Evolutionary conservation across 108 stramenopile species (phyloP).

Genomic region (Hondaea fermentalgiana): DNA sequence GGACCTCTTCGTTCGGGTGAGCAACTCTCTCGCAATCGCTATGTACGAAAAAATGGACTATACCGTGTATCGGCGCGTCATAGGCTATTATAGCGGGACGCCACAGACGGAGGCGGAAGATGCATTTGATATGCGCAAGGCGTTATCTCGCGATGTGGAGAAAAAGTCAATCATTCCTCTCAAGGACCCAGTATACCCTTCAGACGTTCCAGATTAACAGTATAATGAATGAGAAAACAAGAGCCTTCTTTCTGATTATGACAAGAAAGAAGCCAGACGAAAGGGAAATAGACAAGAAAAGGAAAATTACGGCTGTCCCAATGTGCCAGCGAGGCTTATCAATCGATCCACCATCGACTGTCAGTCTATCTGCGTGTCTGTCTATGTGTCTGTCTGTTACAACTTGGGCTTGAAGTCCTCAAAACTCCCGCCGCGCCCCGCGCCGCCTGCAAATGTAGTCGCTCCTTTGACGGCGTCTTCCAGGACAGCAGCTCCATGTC

Average conservation of each 20-base stretch:
- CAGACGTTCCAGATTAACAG: conserved; percentile 40
- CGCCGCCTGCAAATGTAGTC: neutral
- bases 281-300: neutral
- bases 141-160: conserved; percentile 67
- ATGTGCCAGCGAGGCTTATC: no score
- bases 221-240: neutral
- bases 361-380: neutral
- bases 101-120: conserved; percentile 65
- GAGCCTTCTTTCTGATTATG: neutral
- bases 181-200: conserved; percentile 68
- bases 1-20: conserved; percentile 88
- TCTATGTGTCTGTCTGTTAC: neutral
- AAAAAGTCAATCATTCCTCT: conserved; percentile 76
- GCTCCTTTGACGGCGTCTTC: conserved; percentile 7
- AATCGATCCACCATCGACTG: no score
- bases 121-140: conserved; percentile 89
- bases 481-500: neutral
- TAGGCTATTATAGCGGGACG: conserved; percentile 75
- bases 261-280: neutral
- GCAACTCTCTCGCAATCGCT: conserved; percentile 80
- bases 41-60: conserved; percentile 96
- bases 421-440: conserved; percentile 12
- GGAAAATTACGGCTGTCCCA: no score
- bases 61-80: conserved; percentile 71
- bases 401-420: neutral